Evolutionary conservation across 1,139 yeast species (phyloP), one percentile per base, ranked within the genome.

Genomic region (Nematodospora anomalae): DNA sequence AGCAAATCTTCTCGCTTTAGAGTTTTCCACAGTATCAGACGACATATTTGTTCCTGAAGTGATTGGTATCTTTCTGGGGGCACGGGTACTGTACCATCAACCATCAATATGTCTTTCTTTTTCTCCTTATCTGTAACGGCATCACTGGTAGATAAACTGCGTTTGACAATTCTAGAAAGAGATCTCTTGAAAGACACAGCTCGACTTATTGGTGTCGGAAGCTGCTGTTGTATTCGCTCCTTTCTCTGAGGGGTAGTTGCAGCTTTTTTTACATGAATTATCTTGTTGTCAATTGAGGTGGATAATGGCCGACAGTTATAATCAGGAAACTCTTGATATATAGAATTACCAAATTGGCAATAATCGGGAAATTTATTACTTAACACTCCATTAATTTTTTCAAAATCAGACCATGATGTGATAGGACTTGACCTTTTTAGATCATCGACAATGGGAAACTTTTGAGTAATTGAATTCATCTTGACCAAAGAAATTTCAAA

Each of bases 401-500:
- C 28, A 24, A 40, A 35, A 32, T 45, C 49, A 4, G 11, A 28
- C 49, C 49, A 45, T 4, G 34, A 14, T 3, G 9, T 14, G 1
- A 43, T 26, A 3, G 35, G 30, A 26, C 36, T 29, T 4, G 28
- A 16, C 3, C 26, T 37, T 25, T 36, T 37, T 16, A 45, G n/a
- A 14, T 43, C 34, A 18, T 45, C 49, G 28, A 43, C 42, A 10
- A 28, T 24, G 6, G 41, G 20, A 28, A 43, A 45, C 30, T 45
- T 43, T 8, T 33, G 33, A 11, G 40, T 40, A 2, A 45, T 32
- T 7, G 42, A 32, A 26, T 37, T 43, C 26, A 45, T 20, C 26
- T 43, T 45, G 8, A 45, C 42, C 18, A 45, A 37, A 11, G 41
- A 37, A 3, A 39, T 36, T 26, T 41, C 44, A 28, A 44, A 40